Conservation (phyloP, 169 alveolate species). For the Cryptosporidium baileyi region DNA sequence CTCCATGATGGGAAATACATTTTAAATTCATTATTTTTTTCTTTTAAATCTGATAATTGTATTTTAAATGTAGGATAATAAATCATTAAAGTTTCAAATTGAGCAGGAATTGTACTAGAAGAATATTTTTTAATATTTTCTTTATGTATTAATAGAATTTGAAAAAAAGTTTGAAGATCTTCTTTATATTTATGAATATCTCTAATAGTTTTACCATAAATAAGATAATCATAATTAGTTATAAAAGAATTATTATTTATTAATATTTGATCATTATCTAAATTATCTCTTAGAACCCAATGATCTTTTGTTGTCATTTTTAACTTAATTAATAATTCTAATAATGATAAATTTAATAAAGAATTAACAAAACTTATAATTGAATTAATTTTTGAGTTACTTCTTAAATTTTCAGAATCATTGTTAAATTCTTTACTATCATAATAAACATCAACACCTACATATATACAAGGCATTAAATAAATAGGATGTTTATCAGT, state of each 20-base stretch:
- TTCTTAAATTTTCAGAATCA: neutral
- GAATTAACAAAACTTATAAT: neutral
- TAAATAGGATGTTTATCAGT: neutral
- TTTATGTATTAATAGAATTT: neutral
- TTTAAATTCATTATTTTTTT: neutral
- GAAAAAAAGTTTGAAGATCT: conserved; percentile 14
- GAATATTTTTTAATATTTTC: neutral
- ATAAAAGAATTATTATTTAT: neutral
- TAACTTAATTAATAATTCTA: conserved; percentile 1
- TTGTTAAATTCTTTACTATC: neutral
- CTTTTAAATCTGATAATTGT: neutral
- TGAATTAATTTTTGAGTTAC: neutral
- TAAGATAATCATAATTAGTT: neutral
- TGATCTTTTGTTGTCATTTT: neutral
- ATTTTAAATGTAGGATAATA: conserved; percentile 8
- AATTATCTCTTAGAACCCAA: neutral
- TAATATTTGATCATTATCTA: neutral
- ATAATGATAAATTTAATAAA: neutral
- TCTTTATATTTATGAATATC: conserved; percentile 45
- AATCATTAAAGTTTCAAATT: neutral
- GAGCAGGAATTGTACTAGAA: neutral
- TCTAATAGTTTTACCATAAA: conserved; percentile 22
- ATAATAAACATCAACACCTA: conserved; percentile 16
- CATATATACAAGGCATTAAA: conserved; percentile 44
- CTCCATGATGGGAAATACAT: conserved; percentile 65